A percentile compares a stretch with the other conserved stretches of the same genome.
These are phyloP conservation scores for Leishmania major DNA, from an alignment of 208 protist genomes.

Conservation along the genomic window DNA sequence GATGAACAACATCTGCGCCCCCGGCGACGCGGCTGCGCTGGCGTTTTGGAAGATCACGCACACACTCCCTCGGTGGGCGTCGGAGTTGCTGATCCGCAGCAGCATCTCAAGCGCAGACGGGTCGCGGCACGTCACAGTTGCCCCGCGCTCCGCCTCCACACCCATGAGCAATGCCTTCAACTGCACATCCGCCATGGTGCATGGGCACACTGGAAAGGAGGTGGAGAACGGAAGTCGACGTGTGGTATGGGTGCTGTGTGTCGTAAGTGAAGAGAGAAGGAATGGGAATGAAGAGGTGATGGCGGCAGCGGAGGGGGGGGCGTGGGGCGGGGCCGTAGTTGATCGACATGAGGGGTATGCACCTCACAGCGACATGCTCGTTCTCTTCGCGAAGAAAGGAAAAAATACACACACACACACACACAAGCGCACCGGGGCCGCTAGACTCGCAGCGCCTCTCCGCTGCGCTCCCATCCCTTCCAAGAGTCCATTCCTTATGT, in stretches of 20 bases:
- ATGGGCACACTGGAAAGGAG: not conserved
- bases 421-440: too few species aligned
- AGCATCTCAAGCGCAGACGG: slow-evolving; percentile 38
- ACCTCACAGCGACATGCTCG: too few species aligned
- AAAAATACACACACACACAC: too few species aligned
- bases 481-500: too few species aligned
- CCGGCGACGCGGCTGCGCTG: not conserved
- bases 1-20: slow-evolving; percentile 30
- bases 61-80: slow-evolving; percentile 23
- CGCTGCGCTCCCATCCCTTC: too few species aligned
- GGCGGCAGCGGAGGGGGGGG: not conserved
- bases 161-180: slow-evolving; percentile 19
- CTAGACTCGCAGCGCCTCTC: not conserved
- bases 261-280: not conserved
- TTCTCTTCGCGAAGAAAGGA: too few species aligned
- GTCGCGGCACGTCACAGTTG: slow-evolving; percentile 36
- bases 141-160: slow-evolving; percentile 32
- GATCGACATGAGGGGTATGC: too few species aligned
- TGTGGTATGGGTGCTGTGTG: not conserved
- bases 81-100: slow-evolving; percentile 28
- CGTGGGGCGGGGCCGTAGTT: not conserved
- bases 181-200: slow-evolving; percentile 13
- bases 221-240: not conserved
- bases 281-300: not conserved
- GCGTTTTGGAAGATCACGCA: slow-evolving; percentile 28